Evolutionary conservation across 352 stramenopile genomes (phyloP).

Genomic region (Pythium apleroticum): DNA sequence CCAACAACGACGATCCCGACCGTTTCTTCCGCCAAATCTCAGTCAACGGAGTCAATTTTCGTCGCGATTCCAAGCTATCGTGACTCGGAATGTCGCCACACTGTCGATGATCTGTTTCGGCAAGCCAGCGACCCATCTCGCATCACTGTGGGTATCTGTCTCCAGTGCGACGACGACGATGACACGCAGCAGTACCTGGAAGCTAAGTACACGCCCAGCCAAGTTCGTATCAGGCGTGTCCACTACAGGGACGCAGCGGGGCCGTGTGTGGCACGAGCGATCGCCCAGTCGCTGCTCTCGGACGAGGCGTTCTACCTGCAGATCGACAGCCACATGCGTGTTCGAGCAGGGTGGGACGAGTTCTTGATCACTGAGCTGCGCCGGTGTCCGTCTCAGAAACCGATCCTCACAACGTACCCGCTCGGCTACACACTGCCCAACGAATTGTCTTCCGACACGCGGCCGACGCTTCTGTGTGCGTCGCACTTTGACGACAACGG

Average conservation of each 20-base stretch:
- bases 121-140: slow-evolving; percentile 62
- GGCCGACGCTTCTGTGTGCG: slow-evolving; percentile 64
- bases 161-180: slow-evolving; percentile 71
- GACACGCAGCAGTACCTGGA: slow-evolving; percentile 42
- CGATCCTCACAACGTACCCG: slow-evolving; percentile 94
- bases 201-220: slow-evolving; percentile 30
- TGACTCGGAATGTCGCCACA: slow-evolving; percentile 88
- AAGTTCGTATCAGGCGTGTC: slow-evolving; percentile 56
- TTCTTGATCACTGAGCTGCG: slow-evolving; percentile 85
- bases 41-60: slow-evolving; percentile 76
- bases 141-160: slow-evolving; percentile 87
- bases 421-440: slow-evolving; percentile 87
- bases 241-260: slow-evolving; percentile 81
- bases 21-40: not conserved
- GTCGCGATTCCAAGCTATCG: slow-evolving; percentile 93
- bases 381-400: slow-evolving; percentile 42
- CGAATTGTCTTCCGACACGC: slow-evolving; percentile 46
- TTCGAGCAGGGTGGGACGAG: slow-evolving; percentile 83
- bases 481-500: slow-evolving; percentile 52
- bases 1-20: not conserved
- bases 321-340: slow-evolving; percentile 95
- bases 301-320: slow-evolving; percentile 92
- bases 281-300: slow-evolving; percentile 77
- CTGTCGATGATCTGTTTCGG: slow-evolving; percentile 69
- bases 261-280: slow-evolving; percentile 86